Base-by-base conservation (phyloP, 768 basidiomycete genomes). In the Dentipellis fragilis region DNA sequence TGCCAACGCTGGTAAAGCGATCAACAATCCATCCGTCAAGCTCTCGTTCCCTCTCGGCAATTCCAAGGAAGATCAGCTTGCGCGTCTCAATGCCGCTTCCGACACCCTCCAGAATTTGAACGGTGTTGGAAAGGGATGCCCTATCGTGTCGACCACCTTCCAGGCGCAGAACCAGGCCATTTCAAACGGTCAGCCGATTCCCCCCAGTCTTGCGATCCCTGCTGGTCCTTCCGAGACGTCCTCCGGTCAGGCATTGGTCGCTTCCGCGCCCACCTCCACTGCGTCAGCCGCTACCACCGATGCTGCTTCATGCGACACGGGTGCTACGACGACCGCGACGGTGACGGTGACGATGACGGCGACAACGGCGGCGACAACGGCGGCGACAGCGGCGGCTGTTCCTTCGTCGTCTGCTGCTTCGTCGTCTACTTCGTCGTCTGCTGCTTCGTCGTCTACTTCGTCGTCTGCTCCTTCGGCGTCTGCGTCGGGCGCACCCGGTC, bases 21-120 rank as follows among this genome's bases (percentile, higher is more conserved):
- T 67, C 12, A 61, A 65, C 55, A 67, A 67, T 49, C 57, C 67
- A 16, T 47, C 38, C 38, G 66, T 68, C 17, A 45, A 34, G 19
- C 38, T 67, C 10, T 50, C 51, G 17, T 68, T 66, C 61, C 67
- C 67, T 0, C 57, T 60, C 5, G 66, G 64, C 49, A 49, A 54
- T 47, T 61, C 56, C 40, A 35, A 54, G 37, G 49, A 49, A 29
- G 59, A 58, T 10, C 59, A 61, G 54, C 49, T 51, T 19, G 57
- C 60, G 3, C 63, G 67, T 9, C 61, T 67, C 46, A 59, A 57
- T 6, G 62, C 67, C 37, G 58, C 62, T 9, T 29, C 58, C 17
- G 58, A 63, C 17, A 67, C 64, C 10, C 51, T 68, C 22, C 67
- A 68, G 59, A 68, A 68, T 56, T 49, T 68, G 10, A 52, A 58